Base-by-base conservation (phyloP, 306 rosid genomes). In the Glycine tomentella region DNA sequence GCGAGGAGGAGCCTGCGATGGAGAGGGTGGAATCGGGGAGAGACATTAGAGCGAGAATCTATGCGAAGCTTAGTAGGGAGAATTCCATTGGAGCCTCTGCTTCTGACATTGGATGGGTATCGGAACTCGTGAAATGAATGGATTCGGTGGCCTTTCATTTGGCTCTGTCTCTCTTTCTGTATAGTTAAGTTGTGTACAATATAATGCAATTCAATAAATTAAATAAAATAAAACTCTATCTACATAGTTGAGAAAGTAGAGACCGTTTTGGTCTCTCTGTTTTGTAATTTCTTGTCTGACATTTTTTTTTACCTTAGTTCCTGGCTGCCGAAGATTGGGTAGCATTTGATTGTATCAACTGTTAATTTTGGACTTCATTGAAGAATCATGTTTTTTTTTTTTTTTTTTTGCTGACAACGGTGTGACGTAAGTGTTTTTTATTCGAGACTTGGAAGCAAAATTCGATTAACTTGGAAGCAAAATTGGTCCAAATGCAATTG, bases 21-120 rank as follows among this genome's bases (percentile, higher is more conserved):
- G 98, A 92, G 85, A 92, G 97, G 69, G 98, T 94, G 59, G 97
- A 94, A 72, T 91, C 97, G 0, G 98, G 97, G 45, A 87, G 88
- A 67, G 89, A 81, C 17, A 78, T 91, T 0, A 83, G 98, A 36
- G 97, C 90, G 5, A 87, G 79, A 80, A 94, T 92, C 62, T 94
- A 94, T 56, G 92, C 89, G 0, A 90, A 82, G 82, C 90, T 94
- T 67, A 87, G 95, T 52, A 87, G 52, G 78, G 90, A 92, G 72
- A 94, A 91, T 69, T 89, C 89, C 0, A 20, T 17, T 46, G 56
- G 3, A 34, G 85, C 5, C 3, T 90, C 92, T 0, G 76, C 46
- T 3, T 96, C 97, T 1, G 91, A 91, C 80, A 72, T 92, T 4
- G 94, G 84, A 9, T 94, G 97, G 97, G 64, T 93, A 8, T 86